Evolutionary conservation across 1,284 basidiomycete species (phyloP), one percentile per base, ranked within the genome.

Genomic region (Rhodotorula sp.): DNA sequence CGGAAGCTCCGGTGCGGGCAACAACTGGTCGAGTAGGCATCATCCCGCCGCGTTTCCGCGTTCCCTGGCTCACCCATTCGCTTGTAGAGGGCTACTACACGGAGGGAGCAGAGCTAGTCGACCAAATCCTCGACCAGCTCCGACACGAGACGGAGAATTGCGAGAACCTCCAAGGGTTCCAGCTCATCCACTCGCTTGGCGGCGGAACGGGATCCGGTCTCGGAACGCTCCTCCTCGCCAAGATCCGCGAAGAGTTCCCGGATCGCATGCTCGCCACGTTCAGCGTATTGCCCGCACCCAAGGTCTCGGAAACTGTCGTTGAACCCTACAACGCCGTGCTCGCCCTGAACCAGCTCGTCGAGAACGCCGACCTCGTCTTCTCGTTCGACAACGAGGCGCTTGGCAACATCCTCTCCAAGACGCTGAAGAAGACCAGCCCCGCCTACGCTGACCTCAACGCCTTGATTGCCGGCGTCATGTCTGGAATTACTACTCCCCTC

Each of bases 221-320:
- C 54, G 92, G 92, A 65, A 89, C 89, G 55, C 82, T 95, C 57
- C 82, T 95, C 62, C 81, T 95, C 51, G 88, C 88, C 61, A 94
- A 94, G 80, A 83, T 94, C 74, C 86, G 91, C 72, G 92, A 95
- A 66, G 81, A 82, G 47, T 67, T 63, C 55, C 66, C 79, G 69
- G 78, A 80, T 79, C 77, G 94, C 69, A 97, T 97, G 91, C 84
- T 97, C 66, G 86, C 91, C 27, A 96, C 94, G 0, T 98, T 92
- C 79, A 95, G 92, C 1, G 85, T 97, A 68, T 83, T 97, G 29
- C 94, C 94, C 3, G 91, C 91, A 47, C 93, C 94, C 4, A 93
- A 92, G 81, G 92, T 96, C 10, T 95, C 93, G 1, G 94, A 97
- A 81, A 97, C 94, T 1, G 89, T 97, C 64, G 92, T 97, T 48